Base-by-base conservation (phyloP, 2,329 filamentous ascomycete species). In the Fusarium miscanthi region DNA sequence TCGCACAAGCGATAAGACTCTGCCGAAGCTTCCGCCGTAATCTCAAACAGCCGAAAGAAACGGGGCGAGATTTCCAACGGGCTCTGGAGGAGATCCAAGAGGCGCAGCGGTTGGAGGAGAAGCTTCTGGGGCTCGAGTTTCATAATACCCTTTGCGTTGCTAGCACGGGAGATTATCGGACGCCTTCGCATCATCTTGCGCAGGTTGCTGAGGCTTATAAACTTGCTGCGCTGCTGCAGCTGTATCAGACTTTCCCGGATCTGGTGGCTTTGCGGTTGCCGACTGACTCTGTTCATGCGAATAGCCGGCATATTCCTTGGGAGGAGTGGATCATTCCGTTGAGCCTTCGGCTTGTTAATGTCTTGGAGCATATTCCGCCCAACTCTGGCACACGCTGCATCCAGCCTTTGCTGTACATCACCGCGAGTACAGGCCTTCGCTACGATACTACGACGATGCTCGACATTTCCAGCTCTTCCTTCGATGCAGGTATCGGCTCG, bases 191-290 rank as follows among this genome's bases (percentile, higher is more conserved):
- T 4, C 81, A 84, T 48, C 79, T 84, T 1, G 76, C 78, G 3
- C 71, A 76, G 12, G 79, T 82, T 3, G 82, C 82, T n/a, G 82
- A 84, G 61, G 82, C 81, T 0, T 84, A 83, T 43, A 79, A 82
- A 31, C 72, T 84, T 9, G 78, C 80, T 2, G 80, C 82, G 0
- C 59, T 84, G 8, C 69, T 84, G 3, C 82, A 84, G 31, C 78
- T 84, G 0, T 84, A 84, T 72, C 79, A 83, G 66, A 83, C 82
- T 1, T 82, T 82, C 5, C 81, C 81, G 0, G 80, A 82, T 16
- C 71, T 82, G 3, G 81, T 81, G 5, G 75, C 79, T 1, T 48
- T 79, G 2, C 74, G 80, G 5, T 59, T 82, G 3, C 80, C 81
- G 9, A 74, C 71, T 5, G 66, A 76, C 31, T 74, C 69, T 16